Base-by-base conservation (phyloP, 2,329 filamentous ascomycete species). In the Penicillium sp. region DNA sequence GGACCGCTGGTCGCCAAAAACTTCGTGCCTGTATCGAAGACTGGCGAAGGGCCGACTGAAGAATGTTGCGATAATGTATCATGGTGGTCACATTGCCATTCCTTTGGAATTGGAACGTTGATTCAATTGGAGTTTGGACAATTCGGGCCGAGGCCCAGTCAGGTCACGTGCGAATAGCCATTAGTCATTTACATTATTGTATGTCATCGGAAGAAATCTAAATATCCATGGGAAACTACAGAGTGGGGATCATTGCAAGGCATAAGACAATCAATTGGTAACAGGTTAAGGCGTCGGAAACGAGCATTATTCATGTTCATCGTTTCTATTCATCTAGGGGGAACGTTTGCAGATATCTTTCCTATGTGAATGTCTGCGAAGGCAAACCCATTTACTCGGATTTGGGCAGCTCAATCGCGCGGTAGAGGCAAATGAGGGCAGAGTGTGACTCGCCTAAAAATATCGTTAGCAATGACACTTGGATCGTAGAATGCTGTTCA, bases 351-450 rank as follows among this genome's bases (percentile, higher is more conserved):
- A 46, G 41, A 19, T 38, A 47, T 50, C 45, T 49, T 50, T 49
- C 52, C 33, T 27, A 40, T 40, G 6, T 53, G 49, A 57, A 57
- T 23, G 10, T 21, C 46, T 40, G 34, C 16, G 21, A 15, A 45
- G 23, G 16, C 29, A 31, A n/a, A 19, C 39, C 31, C 25, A 41
- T 49, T 63, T 59, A 72, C 50, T 80, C 75, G 46, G 70, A 70
- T 50, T 73, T 75, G 7, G 79, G 79, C 47, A 81, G 64, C 23
- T 81, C 78, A 56, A 81, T 78, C 8, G 79, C 79, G 51, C 77
- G 74, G 61, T 81, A 81, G 19, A 81, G 75, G 47, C 81, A 73
- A 50, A 81, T 81, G 41, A 81, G 68, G 0, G 79, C 79, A 40
- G 79, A 81, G 63, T 81, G 78, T 49, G 77, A 78, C 68, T 81